Evolutionary conservation across 2,329 filamentous ascomycete genomes (phyloP).

Genomic region (Scedosporium dehoogii): DNA sequence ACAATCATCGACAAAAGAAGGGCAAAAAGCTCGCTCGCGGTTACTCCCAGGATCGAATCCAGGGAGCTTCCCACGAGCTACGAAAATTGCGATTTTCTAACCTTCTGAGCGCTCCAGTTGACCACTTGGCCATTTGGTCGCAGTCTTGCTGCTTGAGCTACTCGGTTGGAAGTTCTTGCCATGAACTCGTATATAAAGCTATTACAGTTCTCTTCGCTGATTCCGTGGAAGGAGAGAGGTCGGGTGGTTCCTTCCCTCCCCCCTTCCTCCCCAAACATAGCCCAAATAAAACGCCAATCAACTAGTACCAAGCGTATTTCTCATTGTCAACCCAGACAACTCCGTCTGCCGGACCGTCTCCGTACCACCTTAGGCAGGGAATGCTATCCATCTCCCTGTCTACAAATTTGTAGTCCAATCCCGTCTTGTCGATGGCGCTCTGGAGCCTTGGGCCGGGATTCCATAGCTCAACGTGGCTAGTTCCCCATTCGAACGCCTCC

Average conservation of each 20-base stretch:
- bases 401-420: constrained; percentile 39
- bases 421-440: constrained; percentile 32
- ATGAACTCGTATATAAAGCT: constrained; percentile 2
- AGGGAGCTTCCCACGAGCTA: no score
- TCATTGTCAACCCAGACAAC: constrained; percentile 68
- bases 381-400: constrained; percentile 58
- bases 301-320: constrained; percentile 68
- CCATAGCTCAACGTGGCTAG: constrained; percentile 69
- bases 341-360: constrained; percentile 35
- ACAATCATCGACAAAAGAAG: no score
- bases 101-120: no score
- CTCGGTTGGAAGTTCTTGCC: not conserved
- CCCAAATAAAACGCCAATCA: not conserved
- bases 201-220: not conserved
- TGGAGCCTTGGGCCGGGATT: constrained; percentile 55
- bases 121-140: no score
- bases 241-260: not conserved
- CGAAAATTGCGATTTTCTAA: no score
- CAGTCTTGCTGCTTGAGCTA: no score
- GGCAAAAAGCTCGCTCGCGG: constrained; percentile 12
- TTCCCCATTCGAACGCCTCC: constrained; percentile 63
- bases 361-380: constrained; percentile 63
- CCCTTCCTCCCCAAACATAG: not conserved
- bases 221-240: not conserved
- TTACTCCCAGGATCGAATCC: no score